Evolutionary conservation across 345 rosid species (phyloP).

Genomic region (Microcos paniculata): DNA sequence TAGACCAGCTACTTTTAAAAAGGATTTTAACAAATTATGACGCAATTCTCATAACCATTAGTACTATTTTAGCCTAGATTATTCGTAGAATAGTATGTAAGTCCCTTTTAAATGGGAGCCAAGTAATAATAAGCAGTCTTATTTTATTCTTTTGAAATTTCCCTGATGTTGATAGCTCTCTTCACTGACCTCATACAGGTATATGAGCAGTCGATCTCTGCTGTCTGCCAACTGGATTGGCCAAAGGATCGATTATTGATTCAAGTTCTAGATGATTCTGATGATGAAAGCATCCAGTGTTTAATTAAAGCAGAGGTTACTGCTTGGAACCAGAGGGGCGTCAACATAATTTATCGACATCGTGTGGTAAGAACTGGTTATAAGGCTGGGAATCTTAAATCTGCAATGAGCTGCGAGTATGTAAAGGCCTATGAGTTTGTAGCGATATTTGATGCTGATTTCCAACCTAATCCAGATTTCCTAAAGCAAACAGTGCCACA

Average conservation of each 20-base stretch:
- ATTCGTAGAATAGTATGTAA: background rate
- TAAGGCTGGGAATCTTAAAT: constrained; percentile 90
- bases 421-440: constrained; percentile 74
- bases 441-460: constrained; percentile 86
- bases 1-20: background rate
- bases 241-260: constrained; percentile 65
- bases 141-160: background rate
- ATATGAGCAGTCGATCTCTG: constrained; percentile 78
- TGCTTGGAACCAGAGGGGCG: constrained; percentile 68
- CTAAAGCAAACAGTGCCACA: constrained; percentile 76
- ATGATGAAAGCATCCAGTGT: constrained; percentile 65
- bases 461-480: constrained; percentile 72
- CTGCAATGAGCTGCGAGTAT: constrained; percentile 82
- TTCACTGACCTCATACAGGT: constrained; percentile 43
- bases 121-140: background rate
- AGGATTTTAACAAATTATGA: background rate
- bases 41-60: constrained; percentile 13
- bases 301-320: constrained; percentile 62
- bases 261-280: constrained; percentile 83
- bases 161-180: constrained; percentile 13
- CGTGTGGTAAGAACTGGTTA: constrained; percentile 78
- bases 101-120: background rate
- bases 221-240: constrained; percentile 87
- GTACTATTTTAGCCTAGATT: background rate
- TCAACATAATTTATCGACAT: constrained; percentile 70